phyloP scores from a whole-genome alignment of 169 alveolate species.

The Prorocentrum cordatum region DNA sequence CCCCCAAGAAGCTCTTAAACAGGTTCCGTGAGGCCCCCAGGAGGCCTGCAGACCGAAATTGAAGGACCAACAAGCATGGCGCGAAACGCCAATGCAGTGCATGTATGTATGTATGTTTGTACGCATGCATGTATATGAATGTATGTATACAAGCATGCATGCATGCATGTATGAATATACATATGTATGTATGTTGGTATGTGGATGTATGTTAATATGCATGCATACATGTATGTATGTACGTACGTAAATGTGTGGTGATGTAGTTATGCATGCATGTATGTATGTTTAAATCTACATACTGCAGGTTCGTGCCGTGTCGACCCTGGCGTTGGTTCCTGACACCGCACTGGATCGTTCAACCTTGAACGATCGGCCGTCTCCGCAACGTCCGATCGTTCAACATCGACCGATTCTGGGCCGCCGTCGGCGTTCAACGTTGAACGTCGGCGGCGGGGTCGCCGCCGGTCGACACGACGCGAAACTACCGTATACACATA shows the following conservation, averaged over 20 bases:
- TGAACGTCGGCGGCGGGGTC: too few relatives aligned
- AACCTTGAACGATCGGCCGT: too few relatives aligned
- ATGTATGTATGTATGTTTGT: neutral
- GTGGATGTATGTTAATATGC: neutral
- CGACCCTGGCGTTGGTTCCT: too few relatives aligned
- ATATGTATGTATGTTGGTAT: neutral
- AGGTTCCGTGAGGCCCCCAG: too few relatives aligned
- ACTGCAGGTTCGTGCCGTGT: too few relatives aligned
- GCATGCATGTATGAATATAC: neutral
- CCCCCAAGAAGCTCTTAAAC: too few relatives aligned
- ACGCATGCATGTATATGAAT: neutral
- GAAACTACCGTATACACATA: neutral
- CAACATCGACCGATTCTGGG: too few relatives aligned
- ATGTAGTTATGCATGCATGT: neutral
- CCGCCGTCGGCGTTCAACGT: too few relatives aligned
- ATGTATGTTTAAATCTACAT: neutral
- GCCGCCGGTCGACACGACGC: neutral
- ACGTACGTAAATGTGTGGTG: neutral
- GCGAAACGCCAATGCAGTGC: neutral
- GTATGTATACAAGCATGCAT: neutral
- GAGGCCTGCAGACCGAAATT: too few relatives aligned
- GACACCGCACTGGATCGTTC: too few relatives aligned
- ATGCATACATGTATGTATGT: neutral
- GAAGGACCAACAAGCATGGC: slow-evolving; percentile 1
- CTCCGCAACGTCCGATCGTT: too few relatives aligned